Evolutionary conservation across 805 yeast genomes (phyloP).

Genomic region (Diddensiella santjacobensis): DNA sequence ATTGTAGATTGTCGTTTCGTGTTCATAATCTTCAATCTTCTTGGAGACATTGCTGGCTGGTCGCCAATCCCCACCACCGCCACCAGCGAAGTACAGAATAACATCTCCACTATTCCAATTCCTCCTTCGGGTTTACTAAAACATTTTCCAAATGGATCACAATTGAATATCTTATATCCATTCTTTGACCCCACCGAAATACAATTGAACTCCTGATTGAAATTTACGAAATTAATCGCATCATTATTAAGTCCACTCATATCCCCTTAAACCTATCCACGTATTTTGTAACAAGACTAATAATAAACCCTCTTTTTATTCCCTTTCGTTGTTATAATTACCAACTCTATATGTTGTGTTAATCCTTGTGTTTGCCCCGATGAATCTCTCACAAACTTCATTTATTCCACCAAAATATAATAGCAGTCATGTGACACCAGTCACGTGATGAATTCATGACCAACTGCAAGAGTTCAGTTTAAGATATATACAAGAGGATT

Average conservation of each 20-base stretch:
- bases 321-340: no score
- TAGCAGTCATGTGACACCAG: no score
- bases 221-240: constrained; percentile 51
- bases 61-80: constrained; percentile 81
- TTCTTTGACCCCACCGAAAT: constrained; percentile 66
- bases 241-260: constrained; percentile 1
- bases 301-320: no score
- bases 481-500: no score
- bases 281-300: no score
- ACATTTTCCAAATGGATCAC: constrained; percentile 81
- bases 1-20: constrained; percentile 71
- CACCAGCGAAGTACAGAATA: constrained; percentile 79
- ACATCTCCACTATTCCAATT: constrained; percentile 71
- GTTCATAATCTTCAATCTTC: constrained; percentile 77
- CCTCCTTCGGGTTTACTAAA: constrained; percentile 44
- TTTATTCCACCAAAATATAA: no score
- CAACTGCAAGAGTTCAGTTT: no score
- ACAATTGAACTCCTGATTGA: constrained; percentile 88
- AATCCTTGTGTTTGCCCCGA: no score
- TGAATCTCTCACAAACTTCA: no score
- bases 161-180: constrained; percentile 73
- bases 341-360: no score
- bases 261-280: no score
- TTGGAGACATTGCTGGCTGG: constrained; percentile 59
- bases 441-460: no score